A percentile compares a stretch with the other conserved stretches of the same genome.
These are phyloP conservation scores for Suillus subaureus DNA, from an alignment of 768 basidiomycete species.

Conservation along the genomic window DNA sequence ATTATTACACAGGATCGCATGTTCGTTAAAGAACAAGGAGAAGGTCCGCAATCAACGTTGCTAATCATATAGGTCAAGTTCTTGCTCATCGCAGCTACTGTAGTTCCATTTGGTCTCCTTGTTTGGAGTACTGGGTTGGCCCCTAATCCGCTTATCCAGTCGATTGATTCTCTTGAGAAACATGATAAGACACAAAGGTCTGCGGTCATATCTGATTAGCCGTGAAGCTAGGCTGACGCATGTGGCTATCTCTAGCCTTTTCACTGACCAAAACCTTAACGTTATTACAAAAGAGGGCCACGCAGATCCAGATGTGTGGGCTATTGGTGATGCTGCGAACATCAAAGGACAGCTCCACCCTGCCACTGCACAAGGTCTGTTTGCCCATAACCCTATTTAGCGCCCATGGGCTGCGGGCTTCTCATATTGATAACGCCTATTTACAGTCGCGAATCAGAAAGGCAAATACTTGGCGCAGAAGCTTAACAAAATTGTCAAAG, in stretches of 20 bases:
- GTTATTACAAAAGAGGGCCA: constrained; percentile 55
- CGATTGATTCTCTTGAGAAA: constrained; percentile 61
- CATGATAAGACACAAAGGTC: constrained; percentile 60
- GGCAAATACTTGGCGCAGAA: constrained; percentile 66
- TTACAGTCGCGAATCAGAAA: constrained; percentile 74
- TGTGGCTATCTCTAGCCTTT: constrained; percentile 32
- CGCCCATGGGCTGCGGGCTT: constrained; percentile 24
- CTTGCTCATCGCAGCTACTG: constrained; percentile 10
- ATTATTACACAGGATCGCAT: constrained; percentile 52
- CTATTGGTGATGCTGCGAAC: constrained; percentile 77
- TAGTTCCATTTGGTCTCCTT: constrained; percentile 79
- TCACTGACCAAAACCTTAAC: constrained; percentile 62
- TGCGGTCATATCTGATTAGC: constrained; percentile 13
- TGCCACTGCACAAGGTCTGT: constrained; percentile 80
- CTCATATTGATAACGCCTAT: constrained; percentile 12
- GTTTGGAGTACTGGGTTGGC: constrained; percentile 90
- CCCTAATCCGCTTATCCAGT: constrained; percentile 75
- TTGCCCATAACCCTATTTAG: constrained; percentile 15
- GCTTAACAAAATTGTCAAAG: constrained; percentile 64
- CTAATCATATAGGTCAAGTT: constrained; percentile 9
- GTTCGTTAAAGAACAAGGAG: constrained; percentile 70
- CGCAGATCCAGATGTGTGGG: constrained; percentile 72
- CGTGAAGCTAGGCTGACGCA: constrained; percentile 26
- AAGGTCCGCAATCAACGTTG: constrained; percentile 44
- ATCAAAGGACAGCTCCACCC: constrained; percentile 63